Conservation (phyloP, 306 rosid species). For the Morella rubra region DNA sequence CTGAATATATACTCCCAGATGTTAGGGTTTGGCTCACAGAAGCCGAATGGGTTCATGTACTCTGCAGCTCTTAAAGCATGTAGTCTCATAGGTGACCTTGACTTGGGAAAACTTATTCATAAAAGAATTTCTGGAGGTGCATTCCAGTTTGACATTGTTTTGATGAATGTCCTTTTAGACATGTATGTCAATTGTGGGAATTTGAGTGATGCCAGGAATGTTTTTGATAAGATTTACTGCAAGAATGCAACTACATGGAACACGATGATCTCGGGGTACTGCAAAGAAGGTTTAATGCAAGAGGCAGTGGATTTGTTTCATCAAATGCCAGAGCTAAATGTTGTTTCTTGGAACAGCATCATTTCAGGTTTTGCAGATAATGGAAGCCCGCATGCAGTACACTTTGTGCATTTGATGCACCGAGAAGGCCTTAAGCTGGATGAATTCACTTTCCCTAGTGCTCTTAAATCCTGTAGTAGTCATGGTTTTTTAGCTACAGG, state of each 20-base stretch:
- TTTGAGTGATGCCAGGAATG: constrained; percentile 57
- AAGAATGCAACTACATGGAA: constrained; percentile 64
- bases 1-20: constrained; percentile 46
- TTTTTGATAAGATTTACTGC: constrained; percentile 43
- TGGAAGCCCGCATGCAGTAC: constrained; percentile 44
- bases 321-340: constrained; percentile 62
- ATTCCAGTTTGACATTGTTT: constrained; percentile 59
- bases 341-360: constrained; percentile 76
- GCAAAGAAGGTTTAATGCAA: constrained; percentile 52
- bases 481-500: constrained; percentile 45
- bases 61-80: constrained; percentile 87
- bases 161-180: constrained; percentile 87
- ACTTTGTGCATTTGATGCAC: constrained; percentile 62
- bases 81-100: constrained; percentile 47
- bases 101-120: constrained; percentile 58
- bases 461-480: constrained; percentile 56
- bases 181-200: constrained; percentile 84
- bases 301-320: constrained; percentile 61
- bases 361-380: constrained; percentile 64
- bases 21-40: constrained; percentile 45
- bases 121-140: constrained; percentile 33
- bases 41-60: constrained; percentile 66
- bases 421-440: constrained; percentile 55
- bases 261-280: constrained; percentile 57
- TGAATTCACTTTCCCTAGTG: constrained; percentile 70